Conservation (phyloP, 306 rosid species). For the Begonia loranthoides region DNA sequence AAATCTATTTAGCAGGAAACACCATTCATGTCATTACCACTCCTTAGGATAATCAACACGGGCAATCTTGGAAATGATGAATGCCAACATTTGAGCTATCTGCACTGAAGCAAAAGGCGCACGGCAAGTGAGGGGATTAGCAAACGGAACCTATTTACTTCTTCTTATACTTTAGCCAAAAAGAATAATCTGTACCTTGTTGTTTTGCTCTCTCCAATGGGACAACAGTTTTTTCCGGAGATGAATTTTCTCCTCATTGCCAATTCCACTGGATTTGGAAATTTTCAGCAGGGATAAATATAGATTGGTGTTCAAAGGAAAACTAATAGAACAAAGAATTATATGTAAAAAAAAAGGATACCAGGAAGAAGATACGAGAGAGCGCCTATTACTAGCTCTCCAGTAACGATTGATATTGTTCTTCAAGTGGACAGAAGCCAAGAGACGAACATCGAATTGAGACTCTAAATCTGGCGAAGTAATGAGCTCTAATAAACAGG, state of each 20-base stretch:
- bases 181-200: conserved; percentile 41
- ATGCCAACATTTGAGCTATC: conserved; percentile 83
- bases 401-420: conserved; percentile 76
- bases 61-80: conserved; percentile 85
- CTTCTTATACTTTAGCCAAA: no score
- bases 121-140: conserved; percentile 12
- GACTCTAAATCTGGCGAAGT: conserved; percentile 66
- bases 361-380: conserved; percentile 20
- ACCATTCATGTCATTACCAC: conserved; percentile 35
- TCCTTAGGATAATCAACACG: conserved; percentile 92
- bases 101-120: conserved; percentile 23
- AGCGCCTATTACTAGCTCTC: conserved; percentile 52
- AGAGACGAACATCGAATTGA: conserved; percentile 66
- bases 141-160: no score
- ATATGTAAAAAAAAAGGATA: conserved; percentile 11
- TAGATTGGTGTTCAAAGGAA: background rate
- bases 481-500: conserved; percentile 84
- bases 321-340: background rate
- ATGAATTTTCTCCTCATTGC: conserved; percentile 76
- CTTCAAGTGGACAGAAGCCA: conserved; percentile 85
- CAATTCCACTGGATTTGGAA: conserved; percentile 55
- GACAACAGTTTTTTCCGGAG: conserved; percentile 68
- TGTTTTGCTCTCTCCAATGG: conserved; percentile 73
- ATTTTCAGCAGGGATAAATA: background rate
- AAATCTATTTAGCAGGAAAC: background rate